Conservation (phyloP, 768 basidiomycete species). For the Kwoniella shandongensis region DNA sequence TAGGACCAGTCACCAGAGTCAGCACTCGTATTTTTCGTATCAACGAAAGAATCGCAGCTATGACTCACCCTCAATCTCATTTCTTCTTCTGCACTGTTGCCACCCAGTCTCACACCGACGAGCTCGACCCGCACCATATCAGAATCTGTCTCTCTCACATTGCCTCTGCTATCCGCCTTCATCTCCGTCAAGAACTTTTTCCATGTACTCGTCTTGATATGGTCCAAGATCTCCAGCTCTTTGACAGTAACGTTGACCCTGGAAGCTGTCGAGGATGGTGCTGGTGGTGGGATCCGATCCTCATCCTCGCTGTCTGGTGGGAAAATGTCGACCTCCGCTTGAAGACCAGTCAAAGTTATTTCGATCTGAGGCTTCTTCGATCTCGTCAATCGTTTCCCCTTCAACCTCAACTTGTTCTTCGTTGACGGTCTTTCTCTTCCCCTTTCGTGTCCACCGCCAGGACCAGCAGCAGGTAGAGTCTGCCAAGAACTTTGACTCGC, state of each 20-base stretch:
- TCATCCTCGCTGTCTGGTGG: conserved; percentile 52
- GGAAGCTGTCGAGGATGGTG: conserved; percentile 57
- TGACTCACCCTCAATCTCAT: conserved; percentile 69
- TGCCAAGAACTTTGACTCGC: conserved; percentile 82
- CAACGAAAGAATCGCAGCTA: background rate
- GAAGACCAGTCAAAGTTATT: conserved; percentile 67
- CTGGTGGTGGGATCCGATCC: background rate
- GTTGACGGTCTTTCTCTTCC: background rate
- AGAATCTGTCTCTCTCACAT: conserved; percentile 84
- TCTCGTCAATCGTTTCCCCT: conserved; percentile 34
- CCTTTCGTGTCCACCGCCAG: background rate
- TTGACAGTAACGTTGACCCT: conserved; percentile 67
- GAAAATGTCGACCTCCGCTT: conserved; percentile 61
- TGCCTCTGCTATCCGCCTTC: conserved; percentile 78
- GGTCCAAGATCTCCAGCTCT: conserved; percentile 87
- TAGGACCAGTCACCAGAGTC: conserved; percentile 48
- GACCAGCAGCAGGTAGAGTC: conserved; percentile 59
- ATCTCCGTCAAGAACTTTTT: conserved; percentile 90
- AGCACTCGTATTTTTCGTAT: background rate
- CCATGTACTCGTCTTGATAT: conserved; percentile 98
- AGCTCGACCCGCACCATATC: conserved; percentile 91
- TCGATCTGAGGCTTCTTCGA: conserved; percentile 81
- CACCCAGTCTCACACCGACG: conserved; percentile 67
- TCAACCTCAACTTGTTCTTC: conserved; percentile 26
- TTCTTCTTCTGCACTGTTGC: conserved; percentile 64